These are phyloP conservation scores for Aspergillus cavernicola DNA, from an alignment of 495 filamentous ascomycete species.

Conservation along the genomic window DNA sequence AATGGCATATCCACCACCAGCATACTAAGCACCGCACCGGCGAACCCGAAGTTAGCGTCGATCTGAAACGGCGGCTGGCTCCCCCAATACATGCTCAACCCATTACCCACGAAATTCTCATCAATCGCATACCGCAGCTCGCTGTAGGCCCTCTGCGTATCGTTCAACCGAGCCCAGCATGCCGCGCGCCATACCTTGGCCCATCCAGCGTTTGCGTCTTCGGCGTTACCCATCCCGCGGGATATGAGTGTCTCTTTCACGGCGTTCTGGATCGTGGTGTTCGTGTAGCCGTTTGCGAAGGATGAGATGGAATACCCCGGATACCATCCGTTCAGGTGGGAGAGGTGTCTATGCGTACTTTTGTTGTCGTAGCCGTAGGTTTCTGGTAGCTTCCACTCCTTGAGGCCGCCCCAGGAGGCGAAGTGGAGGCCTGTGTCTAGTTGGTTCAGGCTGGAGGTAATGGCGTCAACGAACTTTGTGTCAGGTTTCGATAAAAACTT, in stretches of 20 bases:
- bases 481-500: constrained; percentile 21
- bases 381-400: constrained; percentile 51
- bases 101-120: constrained; percentile 46
- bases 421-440: constrained; percentile 47
- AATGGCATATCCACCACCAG: constrained; percentile 35
- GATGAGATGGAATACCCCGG: constrained; percentile 38
- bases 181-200: constrained; percentile 53
- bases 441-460: constrained; percentile 24
- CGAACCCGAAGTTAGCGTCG: constrained; percentile 53
- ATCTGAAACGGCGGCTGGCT: constrained; percentile 44
- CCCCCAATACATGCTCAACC: constrained; percentile 44
- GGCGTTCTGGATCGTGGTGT: constrained; percentile 22
- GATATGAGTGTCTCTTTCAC: constrained; percentile 37
- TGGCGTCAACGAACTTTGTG: constrained; percentile 19
- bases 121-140: constrained; percentile 38
- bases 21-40: constrained; percentile 44
- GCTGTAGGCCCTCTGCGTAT: constrained; percentile 42
- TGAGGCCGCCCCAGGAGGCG: constrained; percentile 43
- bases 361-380: constrained; percentile 34
- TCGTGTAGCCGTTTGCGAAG: not conserved
- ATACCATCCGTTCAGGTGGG: constrained; percentile 50
- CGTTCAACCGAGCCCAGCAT: constrained; percentile 49
- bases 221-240: constrained; percentile 34
- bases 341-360: constrained; percentile 48
- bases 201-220: constrained; percentile 51